phyloP scores from a whole-genome alignment of 768 basidiomycete species.

The Lentinula detonsa region DNA sequence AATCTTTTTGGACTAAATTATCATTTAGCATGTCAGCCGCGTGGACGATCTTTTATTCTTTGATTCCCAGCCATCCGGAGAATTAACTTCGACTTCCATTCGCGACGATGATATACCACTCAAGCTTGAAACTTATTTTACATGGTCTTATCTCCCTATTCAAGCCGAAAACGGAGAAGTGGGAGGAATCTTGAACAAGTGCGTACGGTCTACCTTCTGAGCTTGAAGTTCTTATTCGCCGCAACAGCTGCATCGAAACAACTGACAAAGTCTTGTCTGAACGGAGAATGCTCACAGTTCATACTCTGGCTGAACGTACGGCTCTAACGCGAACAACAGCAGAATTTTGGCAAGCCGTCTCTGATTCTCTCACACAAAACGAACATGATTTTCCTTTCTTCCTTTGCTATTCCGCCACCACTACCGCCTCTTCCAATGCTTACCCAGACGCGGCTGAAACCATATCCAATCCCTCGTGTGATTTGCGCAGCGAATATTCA shows the following conservation, averaged over 20 bases:
- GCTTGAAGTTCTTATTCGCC: too few species aligned
- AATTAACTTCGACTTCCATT: neutral
- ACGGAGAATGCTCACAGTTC: constrained; percentile 3
- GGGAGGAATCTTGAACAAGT: constrained; percentile 7
- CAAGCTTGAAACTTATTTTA: constrained; percentile 6
- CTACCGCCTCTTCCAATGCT: neutral
- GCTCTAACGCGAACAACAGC: neutral
- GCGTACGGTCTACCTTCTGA: too few species aligned
- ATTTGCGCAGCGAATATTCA: neutral
- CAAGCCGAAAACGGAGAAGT: constrained; percentile 3
- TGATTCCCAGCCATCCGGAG: neutral
- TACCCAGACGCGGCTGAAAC: neutral
- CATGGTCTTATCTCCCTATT: constrained; percentile 7
- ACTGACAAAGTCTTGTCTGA: constrained; percentile 7
- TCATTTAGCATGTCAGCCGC: neutral
- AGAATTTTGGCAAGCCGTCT: constrained; percentile 5
- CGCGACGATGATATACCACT: neutral
- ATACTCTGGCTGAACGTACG: constrained; percentile 1
- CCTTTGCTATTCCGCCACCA: constrained; percentile 1
- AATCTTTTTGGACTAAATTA: neutral
- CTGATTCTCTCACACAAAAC: neutral
- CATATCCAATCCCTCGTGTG: neutral
- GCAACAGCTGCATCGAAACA: constrained; percentile 2
- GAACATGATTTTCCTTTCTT: constrained; percentile 2
- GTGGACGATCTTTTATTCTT: constrained; percentile 7